Percentiles rank a stretch among this genome's conserved stretches.
Evolutionary conservation across 208 protist genomes (phyloP).

Genomic region (Trichomonas vaginalis): DNA sequence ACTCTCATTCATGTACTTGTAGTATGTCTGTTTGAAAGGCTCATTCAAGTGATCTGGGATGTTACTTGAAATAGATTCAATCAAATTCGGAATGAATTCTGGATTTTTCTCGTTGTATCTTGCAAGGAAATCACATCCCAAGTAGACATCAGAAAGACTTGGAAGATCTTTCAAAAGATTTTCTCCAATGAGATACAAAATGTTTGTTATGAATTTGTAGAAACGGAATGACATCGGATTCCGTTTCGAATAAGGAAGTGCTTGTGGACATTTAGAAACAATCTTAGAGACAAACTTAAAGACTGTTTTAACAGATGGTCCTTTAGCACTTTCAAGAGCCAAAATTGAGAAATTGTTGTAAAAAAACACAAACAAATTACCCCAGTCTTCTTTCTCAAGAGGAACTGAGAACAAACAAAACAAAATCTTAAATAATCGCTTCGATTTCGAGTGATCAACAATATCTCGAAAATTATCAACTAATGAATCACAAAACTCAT

Average conservation of each 20-base stretch:
- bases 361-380: neutral
- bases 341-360: neutral
- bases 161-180: neutral
- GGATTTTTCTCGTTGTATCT: neutral
- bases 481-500: neutral
- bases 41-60: neutral
- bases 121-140: neutral
- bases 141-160: neutral
- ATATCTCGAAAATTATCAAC: neutral
- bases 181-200: neutral
- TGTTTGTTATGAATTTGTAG: neutral
- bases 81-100: neutral
- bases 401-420: neutral
- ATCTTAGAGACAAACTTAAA: neutral
- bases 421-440: neutral
- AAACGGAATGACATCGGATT: neutral
- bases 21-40: neutral
- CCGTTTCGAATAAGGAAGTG: neutral
- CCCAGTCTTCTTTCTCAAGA: neutral
- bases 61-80: neutral
- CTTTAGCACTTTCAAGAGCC: neutral
- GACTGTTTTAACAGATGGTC: neutral
- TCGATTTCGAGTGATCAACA: neutral
- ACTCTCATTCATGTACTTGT: neutral
- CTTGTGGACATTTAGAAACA: neutral